Conservation (phyloP, 352 stramenopile species). For the Phytophthora sojae region DNA sequence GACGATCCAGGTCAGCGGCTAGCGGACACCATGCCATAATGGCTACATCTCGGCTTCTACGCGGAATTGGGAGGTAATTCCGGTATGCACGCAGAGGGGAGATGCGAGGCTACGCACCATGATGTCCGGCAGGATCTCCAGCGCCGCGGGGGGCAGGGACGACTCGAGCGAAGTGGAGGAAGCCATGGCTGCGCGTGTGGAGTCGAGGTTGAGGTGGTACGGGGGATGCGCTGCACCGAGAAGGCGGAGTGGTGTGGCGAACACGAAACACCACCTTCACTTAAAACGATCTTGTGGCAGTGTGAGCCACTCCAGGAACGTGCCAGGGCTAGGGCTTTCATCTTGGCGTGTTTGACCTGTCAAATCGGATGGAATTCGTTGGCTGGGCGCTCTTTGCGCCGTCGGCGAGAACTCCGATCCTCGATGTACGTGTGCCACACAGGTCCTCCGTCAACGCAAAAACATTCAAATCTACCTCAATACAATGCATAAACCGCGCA, state of each 20-base stretch:
- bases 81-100: background rate
- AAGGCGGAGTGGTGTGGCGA: background rate
- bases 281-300: conserved; percentile 23
- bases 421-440: conserved; percentile 19
- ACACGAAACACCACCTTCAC: background rate
- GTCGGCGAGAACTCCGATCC: conserved; percentile 20
- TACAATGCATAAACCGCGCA: conserved; percentile 20
- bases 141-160: conserved; percentile 46
- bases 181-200: conserved; percentile 19
- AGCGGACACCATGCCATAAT: background rate
- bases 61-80: background rate
- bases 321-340: conserved; percentile 37
- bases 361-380: conserved; percentile 15
- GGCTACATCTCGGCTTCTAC: conserved; percentile 1
- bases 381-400: conserved; percentile 38
- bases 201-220: background rate
- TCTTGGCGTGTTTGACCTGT: conserved; percentile 34
- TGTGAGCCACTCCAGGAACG: conserved; percentile 40
- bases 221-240: conserved; percentile 1
- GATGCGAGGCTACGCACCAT: conserved; percentile 37
- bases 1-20: background rate
- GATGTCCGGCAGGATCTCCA: conserved; percentile 70
- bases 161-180: conserved; percentile 30
- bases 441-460: background rate
- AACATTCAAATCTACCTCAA: background rate